Percentiles rank a stretch among this genome's conserved stretches.
These are phyloP conservation scores for Trypanosoma rangeli DNA, from an alignment of 208 protist species.

Conservation along the genomic window DNA sequence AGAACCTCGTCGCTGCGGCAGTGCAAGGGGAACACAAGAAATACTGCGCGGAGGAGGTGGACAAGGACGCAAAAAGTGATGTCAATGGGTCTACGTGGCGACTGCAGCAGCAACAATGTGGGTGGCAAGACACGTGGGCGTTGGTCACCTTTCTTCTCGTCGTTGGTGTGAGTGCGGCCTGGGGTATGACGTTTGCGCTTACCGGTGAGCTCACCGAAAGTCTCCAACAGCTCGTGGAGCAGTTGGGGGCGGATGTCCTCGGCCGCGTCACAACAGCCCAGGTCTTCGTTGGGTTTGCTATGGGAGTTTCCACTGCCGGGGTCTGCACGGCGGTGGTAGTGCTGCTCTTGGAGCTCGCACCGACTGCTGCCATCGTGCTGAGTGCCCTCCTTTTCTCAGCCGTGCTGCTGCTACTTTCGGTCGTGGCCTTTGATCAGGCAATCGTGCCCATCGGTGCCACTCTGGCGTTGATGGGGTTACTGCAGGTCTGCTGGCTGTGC, in stretches of 20 bases:
- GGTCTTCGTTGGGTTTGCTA: neutral
- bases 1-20: no score
- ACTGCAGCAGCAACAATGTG: neutral
- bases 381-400: slow-evolving; percentile 16
- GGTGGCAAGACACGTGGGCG: slow-evolving; percentile 9
- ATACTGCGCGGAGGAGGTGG: neutral
- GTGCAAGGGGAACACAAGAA: no score
- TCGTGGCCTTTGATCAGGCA: slow-evolving; percentile 4
- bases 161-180: neutral
- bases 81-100: neutral
- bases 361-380: slow-evolving; percentile 14
- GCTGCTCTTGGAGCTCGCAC: slow-evolving; percentile 10
- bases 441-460: slow-evolving; percentile 24
- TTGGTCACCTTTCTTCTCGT: neutral
- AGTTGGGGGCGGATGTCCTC: neutral
- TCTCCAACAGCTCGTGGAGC: neutral
- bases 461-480: slow-evolving; percentile 30
- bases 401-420: neutral
- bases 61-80: neutral
- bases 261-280: neutral
- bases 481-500: slow-evolving; percentile 63
- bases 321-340: neutral
- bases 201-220: no score
- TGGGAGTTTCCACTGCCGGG: slow-evolving; percentile 7
- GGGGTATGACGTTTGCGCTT: neutral